These are phyloP conservation scores for Marsdenia floribunda DNA, from an alignment of 257 asterid species.

Conservation along the genomic window DNA sequence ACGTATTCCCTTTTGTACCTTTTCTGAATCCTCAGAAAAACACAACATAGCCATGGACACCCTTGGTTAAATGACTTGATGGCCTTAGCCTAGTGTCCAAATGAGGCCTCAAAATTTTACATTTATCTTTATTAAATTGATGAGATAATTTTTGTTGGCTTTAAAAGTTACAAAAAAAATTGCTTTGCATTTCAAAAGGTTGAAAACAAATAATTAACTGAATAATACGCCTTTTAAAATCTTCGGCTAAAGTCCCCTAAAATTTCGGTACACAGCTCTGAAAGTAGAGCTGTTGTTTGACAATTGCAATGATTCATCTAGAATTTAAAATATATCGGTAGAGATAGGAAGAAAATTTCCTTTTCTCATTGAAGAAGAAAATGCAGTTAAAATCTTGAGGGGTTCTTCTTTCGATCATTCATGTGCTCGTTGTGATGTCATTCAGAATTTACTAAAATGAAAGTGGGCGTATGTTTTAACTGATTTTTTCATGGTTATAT, in stretches of 20 bases:
- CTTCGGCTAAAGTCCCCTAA: no score
- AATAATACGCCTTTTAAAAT: no score
- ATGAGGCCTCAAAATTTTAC: no score
- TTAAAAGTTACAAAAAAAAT: no score
- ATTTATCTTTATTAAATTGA: no score
- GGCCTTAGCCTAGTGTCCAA: no score
- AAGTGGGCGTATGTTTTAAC: background rate
- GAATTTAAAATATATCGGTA: background rate
- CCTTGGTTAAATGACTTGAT: no score
- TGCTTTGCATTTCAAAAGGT: no score
- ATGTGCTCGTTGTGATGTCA: background rate
- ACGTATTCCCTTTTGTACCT: background rate
- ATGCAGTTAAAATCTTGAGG: background rate
- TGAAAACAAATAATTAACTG: no score
- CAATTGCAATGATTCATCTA: background rate
- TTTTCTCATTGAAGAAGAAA: background rate
- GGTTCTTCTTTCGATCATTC: background rate
- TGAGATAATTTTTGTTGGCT: no score
- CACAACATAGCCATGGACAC: background rate
- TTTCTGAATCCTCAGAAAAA: background rate
- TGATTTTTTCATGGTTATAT: conserved; percentile 5
- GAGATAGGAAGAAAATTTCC: background rate
- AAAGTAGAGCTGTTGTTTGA: background rate
- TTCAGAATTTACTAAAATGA: background rate
- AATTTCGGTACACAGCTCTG: no score